Evolutionary conservation across 108 stramenopile genomes (phyloP).

Genomic region (Seminavis robusta): DNA sequence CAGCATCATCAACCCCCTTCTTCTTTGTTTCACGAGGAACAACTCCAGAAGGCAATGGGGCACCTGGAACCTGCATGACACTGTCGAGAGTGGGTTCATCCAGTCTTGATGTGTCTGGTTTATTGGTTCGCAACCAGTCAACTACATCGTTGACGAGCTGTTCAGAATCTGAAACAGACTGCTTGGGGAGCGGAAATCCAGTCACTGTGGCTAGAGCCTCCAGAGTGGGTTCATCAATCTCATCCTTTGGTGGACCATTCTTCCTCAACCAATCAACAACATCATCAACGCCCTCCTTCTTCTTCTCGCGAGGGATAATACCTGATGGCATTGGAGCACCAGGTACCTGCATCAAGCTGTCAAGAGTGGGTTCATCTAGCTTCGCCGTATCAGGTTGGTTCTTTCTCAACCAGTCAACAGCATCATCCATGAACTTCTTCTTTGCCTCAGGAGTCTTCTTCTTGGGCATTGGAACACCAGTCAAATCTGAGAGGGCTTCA

Average conservation of each 20-base stretch:
- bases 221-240: background rate
- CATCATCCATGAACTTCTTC: conserved; percentile 15
- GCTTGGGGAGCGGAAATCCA: too few species aligned
- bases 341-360: background rate
- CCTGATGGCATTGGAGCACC: background rate
- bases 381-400: conserved; percentile 3
- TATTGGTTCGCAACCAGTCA: conserved; percentile 3
- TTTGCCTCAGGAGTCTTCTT: background rate
- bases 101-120: conserved; percentile 1
- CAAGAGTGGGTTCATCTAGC: conserved; percentile 7
- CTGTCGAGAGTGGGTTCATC: conserved; percentile 3
- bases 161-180: conserved; percentile 3
- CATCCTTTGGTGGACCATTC: background rate
- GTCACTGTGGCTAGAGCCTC: background rate
- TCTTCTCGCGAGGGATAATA: background rate
- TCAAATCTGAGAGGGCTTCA: conserved; percentile 1
- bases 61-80: too few species aligned
- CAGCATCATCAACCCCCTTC: conserved; percentile 10
- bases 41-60: background rate
- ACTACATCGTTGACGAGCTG: conserved; percentile 5
- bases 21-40: background rate
- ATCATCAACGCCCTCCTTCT: background rate
- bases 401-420: conserved; percentile 30
- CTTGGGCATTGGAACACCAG: conserved; percentile 6
- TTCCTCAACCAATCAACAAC: background rate